Evolutionary conservation across 2,329 filamentous ascomycete species (phyloP).

Genomic region (Ophiocordyceps camponoti-floridani): DNA sequence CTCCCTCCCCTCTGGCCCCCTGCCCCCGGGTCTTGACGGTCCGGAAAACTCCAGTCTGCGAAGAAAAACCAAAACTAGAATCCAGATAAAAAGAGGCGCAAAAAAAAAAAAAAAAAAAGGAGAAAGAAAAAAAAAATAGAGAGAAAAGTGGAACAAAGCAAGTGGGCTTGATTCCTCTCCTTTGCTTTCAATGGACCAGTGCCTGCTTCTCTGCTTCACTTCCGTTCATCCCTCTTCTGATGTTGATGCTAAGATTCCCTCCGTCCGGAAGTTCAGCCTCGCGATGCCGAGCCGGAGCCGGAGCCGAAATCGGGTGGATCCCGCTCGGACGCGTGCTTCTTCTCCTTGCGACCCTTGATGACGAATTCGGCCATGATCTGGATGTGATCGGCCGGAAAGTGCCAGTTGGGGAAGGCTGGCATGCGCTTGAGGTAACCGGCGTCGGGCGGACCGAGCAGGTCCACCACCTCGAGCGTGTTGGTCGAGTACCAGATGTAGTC

Average conservation of each 20-base stretch:
- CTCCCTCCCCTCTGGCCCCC: neutral
- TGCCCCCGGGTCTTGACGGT: neutral
- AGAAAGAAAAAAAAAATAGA: too few species aligned
- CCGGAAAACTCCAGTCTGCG: neutral
- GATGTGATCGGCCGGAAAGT: constrained; percentile 87
- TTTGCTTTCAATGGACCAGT: too few species aligned
- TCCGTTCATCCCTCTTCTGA: too few species aligned
- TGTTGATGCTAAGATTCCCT: constrained; percentile 1
- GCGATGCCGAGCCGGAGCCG: constrained; percentile 9
- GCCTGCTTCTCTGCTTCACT: too few species aligned
- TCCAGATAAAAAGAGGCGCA: neutral
- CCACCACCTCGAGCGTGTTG: constrained; percentile 69
- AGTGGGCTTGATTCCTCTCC: too few species aligned
- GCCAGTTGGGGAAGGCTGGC: constrained; percentile 82
- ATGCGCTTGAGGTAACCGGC: constrained; percentile 70
- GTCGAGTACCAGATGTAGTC: constrained; percentile 98
- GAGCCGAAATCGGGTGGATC: constrained; percentile 41
- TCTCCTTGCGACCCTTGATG: constrained; percentile 74
- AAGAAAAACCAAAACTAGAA: too few species aligned
- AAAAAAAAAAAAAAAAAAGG: too few species aligned
- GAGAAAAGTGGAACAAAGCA: too few species aligned
- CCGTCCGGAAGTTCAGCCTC: constrained; percentile 5
- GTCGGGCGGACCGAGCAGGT: constrained; percentile 73
- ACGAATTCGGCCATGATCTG: constrained; percentile 79
- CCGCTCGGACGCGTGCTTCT: constrained; percentile 46